Evolutionary conservation across 1,284 basidiomycete genomes (phyloP).

Genomic region (Sphaerobolus stellatus): DNA sequence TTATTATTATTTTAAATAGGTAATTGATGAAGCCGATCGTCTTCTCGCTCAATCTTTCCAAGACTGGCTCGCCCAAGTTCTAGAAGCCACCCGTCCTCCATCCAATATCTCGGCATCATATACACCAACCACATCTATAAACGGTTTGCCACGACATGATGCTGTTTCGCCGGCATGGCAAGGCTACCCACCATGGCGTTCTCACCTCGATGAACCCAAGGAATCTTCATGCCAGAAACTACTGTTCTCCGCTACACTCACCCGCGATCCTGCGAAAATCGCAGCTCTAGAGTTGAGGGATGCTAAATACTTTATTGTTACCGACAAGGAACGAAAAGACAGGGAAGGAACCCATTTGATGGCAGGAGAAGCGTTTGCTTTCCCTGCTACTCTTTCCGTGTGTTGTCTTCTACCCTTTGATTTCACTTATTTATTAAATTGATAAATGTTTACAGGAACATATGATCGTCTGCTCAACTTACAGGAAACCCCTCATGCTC

Average conservation of each 20-base stretch:
- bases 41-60: constrained; percentile 95
- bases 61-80: constrained; percentile 85
- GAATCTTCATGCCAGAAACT: constrained; percentile 86
- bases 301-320: constrained; percentile 90
- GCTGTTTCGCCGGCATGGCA: constrained; percentile 52
- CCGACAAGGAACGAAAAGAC: constrained; percentile 39
- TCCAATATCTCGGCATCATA: no score
- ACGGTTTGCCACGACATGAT: constrained; percentile 39
- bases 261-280: constrained; percentile 90
- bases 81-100: constrained; percentile 65
- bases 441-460: constrained; percentile 62
- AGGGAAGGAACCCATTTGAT: constrained; percentile 39
- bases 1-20: constrained; percentile 41
- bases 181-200: constrained; percentile 26
- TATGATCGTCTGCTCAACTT: constrained; percentile 79
- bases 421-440: constrained; percentile 5
- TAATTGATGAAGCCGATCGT: constrained; percentile 97
- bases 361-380: constrained; percentile 73
- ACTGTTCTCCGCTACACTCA: constrained; percentile 95
- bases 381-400: constrained; percentile 77
- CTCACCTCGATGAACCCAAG: constrained; percentile 56
- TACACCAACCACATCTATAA: constrained; percentile 18
- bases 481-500: constrained; percentile 86
- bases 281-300: constrained; percentile 76
- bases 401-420: constrained; percentile 21